Conservation (phyloP, 805 yeast genomes). For the Kazachstania bromeliacearum region DNA sequence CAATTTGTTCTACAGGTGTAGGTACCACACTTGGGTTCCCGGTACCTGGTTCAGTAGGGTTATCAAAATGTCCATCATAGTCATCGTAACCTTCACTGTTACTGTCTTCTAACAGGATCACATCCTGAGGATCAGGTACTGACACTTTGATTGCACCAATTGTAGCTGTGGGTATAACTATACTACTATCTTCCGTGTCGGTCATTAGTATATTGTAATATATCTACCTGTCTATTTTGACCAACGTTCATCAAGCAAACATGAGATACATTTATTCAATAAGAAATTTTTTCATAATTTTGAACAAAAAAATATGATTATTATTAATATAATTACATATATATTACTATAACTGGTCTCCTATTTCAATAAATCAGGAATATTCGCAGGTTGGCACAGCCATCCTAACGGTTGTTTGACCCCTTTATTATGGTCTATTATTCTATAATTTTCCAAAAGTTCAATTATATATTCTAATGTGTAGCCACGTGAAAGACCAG, state of each 20-base stretch:
- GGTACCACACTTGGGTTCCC: conserved; percentile 1
- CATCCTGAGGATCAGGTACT: neutral
- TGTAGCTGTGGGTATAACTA: neutral
- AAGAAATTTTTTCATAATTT: no score
- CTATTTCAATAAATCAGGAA: conserved; percentile 20
- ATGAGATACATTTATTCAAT: neutral
- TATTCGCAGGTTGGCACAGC: conserved; percentile 34
- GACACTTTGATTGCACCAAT: neutral
- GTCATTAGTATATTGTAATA: no score
- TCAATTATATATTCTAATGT: conserved; percentile 35
- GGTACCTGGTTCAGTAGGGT: conserved; percentile 12
- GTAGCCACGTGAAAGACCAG: conserved; percentile 38
- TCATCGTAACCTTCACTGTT: conserved; percentile 19
- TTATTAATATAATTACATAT: neutral
- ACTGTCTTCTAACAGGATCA: conserved; percentile 4
- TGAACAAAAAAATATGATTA: neutral
- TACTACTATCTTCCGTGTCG: no score
- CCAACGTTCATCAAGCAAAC: no score
- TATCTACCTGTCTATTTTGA: no score
- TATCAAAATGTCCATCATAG: conserved; percentile 21
- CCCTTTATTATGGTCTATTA: conserved; percentile 33
- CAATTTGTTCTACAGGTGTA: neutral
- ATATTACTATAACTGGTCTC: no score
- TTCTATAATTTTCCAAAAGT: conserved; percentile 39
- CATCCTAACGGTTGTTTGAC: conserved; percentile 38